Conservation (phyloP, 2,329 filamentous ascomycete genomes). For the Pseudocercospora vitis region DNA sequence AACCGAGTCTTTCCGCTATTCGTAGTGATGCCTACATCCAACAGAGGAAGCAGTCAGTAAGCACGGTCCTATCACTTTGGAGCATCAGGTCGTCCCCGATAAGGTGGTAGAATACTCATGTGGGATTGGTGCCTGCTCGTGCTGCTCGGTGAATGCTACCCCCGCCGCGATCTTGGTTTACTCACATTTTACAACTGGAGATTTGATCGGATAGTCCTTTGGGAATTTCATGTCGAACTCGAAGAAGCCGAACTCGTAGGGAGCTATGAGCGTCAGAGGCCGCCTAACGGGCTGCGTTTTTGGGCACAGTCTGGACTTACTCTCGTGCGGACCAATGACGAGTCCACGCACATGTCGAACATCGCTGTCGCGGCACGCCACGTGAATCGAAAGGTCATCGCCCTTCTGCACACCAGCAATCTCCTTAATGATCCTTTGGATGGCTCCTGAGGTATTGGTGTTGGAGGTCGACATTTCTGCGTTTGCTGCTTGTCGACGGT, state of each 20-base stretch:
- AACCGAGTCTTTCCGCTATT: conserved; percentile 87
- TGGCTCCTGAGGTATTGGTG: conserved; percentile 34
- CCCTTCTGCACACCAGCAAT: conserved; percentile 80
- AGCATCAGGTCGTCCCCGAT: no score
- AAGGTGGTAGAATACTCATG: no score
- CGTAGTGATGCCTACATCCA: conserved; percentile 62
- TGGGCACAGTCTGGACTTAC: conserved; percentile 2
- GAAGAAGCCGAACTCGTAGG: conserved; percentile 94
- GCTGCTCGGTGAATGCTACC: no score
- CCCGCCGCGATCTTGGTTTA: background rate
- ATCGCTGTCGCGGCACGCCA: conserved; percentile 83
- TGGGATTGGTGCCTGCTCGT: no score
- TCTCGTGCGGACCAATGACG: conserved; percentile 89
- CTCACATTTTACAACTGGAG: conserved; percentile 59
- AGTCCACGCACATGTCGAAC: conserved; percentile 84
- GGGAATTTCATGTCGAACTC: conserved; percentile 60
- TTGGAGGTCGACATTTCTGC: conserved; percentile 31
- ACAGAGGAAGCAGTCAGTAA: background rate
- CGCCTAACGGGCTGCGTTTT: background rate
- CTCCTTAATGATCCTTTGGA: conserved; percentile 59
- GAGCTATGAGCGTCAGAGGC: conserved; percentile 8
- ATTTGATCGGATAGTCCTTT: conserved; percentile 77
- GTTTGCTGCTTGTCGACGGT: no score
- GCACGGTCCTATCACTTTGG: no score
- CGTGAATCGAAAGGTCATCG: conserved; percentile 81